Conservation (phyloP, 1,139 yeast genomes). For the Kodamaea sp. region DNA sequence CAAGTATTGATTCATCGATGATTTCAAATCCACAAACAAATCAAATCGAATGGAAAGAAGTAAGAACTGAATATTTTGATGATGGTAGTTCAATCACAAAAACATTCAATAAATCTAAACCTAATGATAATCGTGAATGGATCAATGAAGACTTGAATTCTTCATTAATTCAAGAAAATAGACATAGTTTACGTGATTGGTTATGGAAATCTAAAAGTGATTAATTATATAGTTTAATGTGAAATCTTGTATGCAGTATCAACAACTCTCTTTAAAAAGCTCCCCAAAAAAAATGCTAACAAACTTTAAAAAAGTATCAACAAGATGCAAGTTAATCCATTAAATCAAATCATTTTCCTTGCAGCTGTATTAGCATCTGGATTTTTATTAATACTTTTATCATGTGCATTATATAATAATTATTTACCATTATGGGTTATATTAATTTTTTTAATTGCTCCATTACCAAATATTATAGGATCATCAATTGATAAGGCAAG, state of each 20-base stretch:
- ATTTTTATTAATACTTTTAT: slow-evolving; percentile 63
- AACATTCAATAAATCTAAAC: slow-evolving; percentile 37
- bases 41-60: slow-evolving; percentile 50
- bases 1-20: slow-evolving; percentile 44
- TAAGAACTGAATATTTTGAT: slow-evolving; percentile 49
- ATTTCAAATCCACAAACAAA: slow-evolving; percentile 51
- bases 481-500: slow-evolving; percentile 39
- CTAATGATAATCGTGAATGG: slow-evolving; percentile 34
- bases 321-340: slow-evolving; percentile 34
- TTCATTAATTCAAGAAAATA: background rate
- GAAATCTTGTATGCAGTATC: background rate
- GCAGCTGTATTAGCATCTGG: slow-evolving; percentile 73
- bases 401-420: slow-evolving; percentile 70
- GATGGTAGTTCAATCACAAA: slow-evolving; percentile 60
- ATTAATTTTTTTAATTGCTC: slow-evolving; percentile 62
- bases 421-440: slow-evolving; percentile 72
- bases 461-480: slow-evolving; percentile 59
- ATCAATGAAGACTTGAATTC: slow-evolving; percentile 17
- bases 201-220: slow-evolving; percentile 14
- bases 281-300: background rate
- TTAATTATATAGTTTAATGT: slow-evolving; percentile 1
- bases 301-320: background rate
- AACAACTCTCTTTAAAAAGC: background rate
- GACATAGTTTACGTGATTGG: slow-evolving; percentile 9
- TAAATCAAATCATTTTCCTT: slow-evolving; percentile 67